Percentiles rank a stretch among this genome's conserved stretches.
Conservation (phyloP, 257 asterid genomes). For the Vinca minor region DNA sequence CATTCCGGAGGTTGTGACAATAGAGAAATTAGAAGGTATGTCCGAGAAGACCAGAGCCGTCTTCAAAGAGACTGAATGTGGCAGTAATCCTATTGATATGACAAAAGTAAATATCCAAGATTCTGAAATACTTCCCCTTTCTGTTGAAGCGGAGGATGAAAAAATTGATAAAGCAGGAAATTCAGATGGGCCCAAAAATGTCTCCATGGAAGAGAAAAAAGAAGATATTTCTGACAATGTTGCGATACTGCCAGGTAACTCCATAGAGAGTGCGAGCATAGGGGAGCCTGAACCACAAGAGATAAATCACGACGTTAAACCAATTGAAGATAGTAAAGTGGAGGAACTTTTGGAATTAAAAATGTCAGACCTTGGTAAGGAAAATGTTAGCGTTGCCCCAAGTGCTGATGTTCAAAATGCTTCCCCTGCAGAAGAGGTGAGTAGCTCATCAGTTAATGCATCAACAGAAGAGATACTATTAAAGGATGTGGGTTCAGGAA, state of each 20-base stretch:
- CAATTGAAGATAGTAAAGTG: neutral
- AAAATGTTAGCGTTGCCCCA: neutral
- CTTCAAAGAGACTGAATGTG: neutral
- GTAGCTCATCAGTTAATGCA: neutral
- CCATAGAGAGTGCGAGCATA: too few species aligned
- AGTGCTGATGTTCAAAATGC: neutral
- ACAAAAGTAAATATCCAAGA: neutral
- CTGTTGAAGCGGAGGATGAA: neutral
- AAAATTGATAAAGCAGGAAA: neutral
- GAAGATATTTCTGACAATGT: neutral
- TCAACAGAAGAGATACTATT: neutral
- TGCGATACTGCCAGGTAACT: neutral
- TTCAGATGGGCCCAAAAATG: neutral
- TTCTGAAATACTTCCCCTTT: neutral
- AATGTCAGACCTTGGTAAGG: neutral
- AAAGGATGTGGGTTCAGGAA: neutral
- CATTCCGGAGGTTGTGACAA: slow-evolving; percentile 5
- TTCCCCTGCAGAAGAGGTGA: neutral
- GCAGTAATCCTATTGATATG: neutral
- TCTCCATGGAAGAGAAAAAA: neutral
- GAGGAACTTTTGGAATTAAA: slow-evolving; percentile 1
- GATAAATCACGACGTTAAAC: neutral
- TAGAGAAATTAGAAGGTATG: neutral
- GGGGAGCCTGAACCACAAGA: neutral
- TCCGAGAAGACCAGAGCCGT: neutral